Conservation (phyloP, 2,329 filamentous ascomycete genomes). For the Alternaria metachromatica region DNA sequence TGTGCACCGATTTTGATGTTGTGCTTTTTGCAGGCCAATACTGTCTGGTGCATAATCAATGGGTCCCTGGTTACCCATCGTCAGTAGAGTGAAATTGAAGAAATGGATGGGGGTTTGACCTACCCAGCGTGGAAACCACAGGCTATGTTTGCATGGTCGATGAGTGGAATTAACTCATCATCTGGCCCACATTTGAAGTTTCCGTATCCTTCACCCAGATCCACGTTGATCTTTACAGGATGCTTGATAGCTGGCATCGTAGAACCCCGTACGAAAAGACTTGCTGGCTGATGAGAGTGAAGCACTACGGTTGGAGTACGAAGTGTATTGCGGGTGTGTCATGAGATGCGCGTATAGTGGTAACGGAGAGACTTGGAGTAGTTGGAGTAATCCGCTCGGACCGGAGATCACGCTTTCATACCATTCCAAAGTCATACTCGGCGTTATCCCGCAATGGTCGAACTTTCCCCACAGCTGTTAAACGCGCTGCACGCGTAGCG, state of each 20-base stretch:
- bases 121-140: conserved; percentile 63
- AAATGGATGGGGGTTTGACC: not conserved
- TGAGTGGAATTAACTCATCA: conserved; percentile 65
- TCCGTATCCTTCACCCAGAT: conserved; percentile 62
- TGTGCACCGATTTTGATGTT: conserved; percentile 67
- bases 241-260: conserved; percentile 59
- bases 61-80: conserved; percentile 55
- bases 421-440: not conserved
- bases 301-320: not conserved
- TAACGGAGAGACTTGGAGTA: not conserved
- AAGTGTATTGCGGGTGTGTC: not conserved
- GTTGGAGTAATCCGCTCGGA: not conserved
- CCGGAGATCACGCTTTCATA: not conserved
- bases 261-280: not conserved
- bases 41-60: conserved; percentile 68
- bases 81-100: conserved; percentile 12
- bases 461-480: not conserved
- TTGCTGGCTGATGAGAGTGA: not conserved
- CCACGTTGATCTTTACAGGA: conserved; percentile 62
- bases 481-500: conserved; percentile 16
- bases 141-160: conserved; percentile 68
- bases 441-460: not conserved
- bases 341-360: not conserved
- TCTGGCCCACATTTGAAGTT: conserved; percentile 63
- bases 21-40: conserved; percentile 64